phyloP scores from a whole-genome alignment of 108 stramenopile species.

The Skeletonema tropicum region DNA sequence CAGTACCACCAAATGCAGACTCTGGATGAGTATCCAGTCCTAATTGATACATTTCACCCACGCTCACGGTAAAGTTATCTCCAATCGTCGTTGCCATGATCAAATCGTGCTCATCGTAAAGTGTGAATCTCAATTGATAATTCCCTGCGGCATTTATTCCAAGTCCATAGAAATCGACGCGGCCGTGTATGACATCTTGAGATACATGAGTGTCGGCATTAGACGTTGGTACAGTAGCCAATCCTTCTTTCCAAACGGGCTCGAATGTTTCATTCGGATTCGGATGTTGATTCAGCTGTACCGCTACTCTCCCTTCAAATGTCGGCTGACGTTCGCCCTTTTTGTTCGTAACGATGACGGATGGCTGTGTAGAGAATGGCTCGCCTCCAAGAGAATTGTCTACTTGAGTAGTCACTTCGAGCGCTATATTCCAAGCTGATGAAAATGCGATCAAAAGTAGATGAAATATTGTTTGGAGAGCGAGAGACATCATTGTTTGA shows the following conservation, averaged over 20 bases:
- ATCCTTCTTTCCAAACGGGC: conserved; percentile 19
- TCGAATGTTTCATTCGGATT: conserved; percentile 20
- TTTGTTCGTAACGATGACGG: conserved; percentile 28
- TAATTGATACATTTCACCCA: conserved; percentile 39
- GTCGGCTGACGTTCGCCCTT: conserved; percentile 34
- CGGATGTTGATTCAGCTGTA: conserved; percentile 17
- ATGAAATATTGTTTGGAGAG: neutral
- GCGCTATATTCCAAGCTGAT: conserved; percentile 40
- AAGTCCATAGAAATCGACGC: neutral
- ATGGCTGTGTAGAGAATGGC: conserved; percentile 29
- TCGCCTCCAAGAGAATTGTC: conserved; percentile 33
- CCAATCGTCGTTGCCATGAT: conserved; percentile 28
- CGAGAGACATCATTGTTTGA: neutral
- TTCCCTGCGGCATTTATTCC: conserved; percentile 33
- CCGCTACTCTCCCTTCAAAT: conserved; percentile 34
- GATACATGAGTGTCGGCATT: neutral
- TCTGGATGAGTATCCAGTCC: conserved; percentile 37
- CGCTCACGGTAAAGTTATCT: conserved; percentile 26
- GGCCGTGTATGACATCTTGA: conserved; percentile 2
- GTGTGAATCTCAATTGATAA: conserved; percentile 37
- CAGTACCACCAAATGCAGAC: conserved; percentile 42
- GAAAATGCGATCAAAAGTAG: conserved; percentile 10
- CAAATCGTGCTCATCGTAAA: conserved; percentile 48
- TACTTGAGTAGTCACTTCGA: conserved; percentile 25
- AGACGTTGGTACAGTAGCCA: neutral